These are phyloP conservation scores for Saxophila tyrrhenica DNA, from an alignment of 495 filamentous ascomycete genomes.

Conservation along the genomic window DNA sequence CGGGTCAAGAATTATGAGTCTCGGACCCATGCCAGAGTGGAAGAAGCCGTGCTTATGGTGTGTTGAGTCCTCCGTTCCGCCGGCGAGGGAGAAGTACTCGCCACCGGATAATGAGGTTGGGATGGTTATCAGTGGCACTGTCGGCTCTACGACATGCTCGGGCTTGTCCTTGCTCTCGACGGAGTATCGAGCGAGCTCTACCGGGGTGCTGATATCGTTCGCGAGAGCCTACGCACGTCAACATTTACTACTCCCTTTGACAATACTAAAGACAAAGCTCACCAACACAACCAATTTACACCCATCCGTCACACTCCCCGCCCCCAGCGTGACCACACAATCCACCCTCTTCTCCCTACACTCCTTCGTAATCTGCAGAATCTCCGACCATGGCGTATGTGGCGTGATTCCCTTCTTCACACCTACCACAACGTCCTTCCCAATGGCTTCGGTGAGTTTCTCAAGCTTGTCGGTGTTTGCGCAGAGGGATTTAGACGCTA, in stretches of 20 bases:
- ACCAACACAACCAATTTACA: slow-evolving; percentile 44
- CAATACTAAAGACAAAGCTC: no score
- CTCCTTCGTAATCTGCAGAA: slow-evolving; percentile 43
- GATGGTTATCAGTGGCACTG: slow-evolving; percentile 47
- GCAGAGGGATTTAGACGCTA: slow-evolving; percentile 46
- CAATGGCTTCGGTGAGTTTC: slow-evolving; percentile 35
- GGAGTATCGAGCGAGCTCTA: slow-evolving; percentile 6
- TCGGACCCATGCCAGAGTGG: slow-evolving; percentile 35
- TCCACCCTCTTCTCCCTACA: slow-evolving; percentile 40
- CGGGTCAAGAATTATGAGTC: slow-evolving; percentile 50
- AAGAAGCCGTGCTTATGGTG: slow-evolving; percentile 45
- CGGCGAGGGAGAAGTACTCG: slow-evolving; percentile 48
- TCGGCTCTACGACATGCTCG: slow-evolving; percentile 26
- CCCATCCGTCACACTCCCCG: slow-evolving; percentile 48
- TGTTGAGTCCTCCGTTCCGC: slow-evolving; percentile 44
- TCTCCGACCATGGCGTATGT: slow-evolving; percentile 49
- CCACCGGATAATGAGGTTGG: slow-evolving; percentile 53
- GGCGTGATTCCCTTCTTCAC: slow-evolving; percentile 46
- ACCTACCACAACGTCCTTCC: slow-evolving; percentile 38
- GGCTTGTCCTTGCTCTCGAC: slow-evolving; percentile 4
- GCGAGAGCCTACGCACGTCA: slow-evolving; percentile 17
- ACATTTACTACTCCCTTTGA: neutral
- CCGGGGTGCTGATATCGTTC: slow-evolving; percentile 6
- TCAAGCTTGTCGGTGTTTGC: slow-evolving; percentile 42
- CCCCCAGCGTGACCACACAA: slow-evolving; percentile 49